These are phyloP conservation scores for Cadophora sp. DNA, from an alignment of 2,329 filamentous ascomycete genomes.

Conservation along the genomic window DNA sequence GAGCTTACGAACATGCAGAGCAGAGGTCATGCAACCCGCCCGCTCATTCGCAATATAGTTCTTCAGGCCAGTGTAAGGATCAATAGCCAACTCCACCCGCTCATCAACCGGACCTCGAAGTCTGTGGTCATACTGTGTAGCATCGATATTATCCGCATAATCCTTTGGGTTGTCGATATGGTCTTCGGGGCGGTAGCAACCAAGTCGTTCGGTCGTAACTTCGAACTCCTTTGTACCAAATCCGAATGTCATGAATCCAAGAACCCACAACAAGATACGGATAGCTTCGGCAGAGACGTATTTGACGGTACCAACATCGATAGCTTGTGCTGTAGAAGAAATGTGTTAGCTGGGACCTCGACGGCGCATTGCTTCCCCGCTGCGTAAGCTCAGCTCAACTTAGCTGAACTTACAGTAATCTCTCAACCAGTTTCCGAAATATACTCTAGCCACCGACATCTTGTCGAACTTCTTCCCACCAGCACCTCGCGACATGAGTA, in stretches of 20 bases:
- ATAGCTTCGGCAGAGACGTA: constrained; percentile 90
- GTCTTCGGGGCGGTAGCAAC: constrained; percentile 61
- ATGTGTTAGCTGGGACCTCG: background rate
- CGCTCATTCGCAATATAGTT: constrained; percentile 93
- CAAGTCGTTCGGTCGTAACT: constrained; percentile 78
- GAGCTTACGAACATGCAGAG: constrained; percentile 75
- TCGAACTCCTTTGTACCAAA: constrained; percentile 86
- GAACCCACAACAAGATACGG: constrained; percentile 84
- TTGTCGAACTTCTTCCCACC: constrained; percentile 85
- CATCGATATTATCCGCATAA: constrained; percentile 89
- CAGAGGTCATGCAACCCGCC: constrained; percentile 80
- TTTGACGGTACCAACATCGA: constrained; percentile 93
- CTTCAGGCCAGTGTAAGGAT: constrained; percentile 80
- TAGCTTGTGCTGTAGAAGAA: constrained; percentile 69
- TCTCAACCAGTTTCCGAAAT: constrained; percentile 95
- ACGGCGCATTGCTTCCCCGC: background rate
- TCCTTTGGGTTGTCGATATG: constrained; percentile 82
- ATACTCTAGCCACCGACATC: constrained; percentile 85
- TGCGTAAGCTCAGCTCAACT: background rate
- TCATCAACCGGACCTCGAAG: constrained; percentile 86
- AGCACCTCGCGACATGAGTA: constrained; percentile 67
- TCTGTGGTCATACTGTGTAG: constrained; percentile 79
- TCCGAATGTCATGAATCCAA: constrained; percentile 89
- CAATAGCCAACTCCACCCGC: constrained; percentile 77
- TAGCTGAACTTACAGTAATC: constrained; percentile 69